Evolutionary conservation across 192 early-diverging fungal genomes (phyloP).

Genomic region (Linnemannia hyalina): DNA sequence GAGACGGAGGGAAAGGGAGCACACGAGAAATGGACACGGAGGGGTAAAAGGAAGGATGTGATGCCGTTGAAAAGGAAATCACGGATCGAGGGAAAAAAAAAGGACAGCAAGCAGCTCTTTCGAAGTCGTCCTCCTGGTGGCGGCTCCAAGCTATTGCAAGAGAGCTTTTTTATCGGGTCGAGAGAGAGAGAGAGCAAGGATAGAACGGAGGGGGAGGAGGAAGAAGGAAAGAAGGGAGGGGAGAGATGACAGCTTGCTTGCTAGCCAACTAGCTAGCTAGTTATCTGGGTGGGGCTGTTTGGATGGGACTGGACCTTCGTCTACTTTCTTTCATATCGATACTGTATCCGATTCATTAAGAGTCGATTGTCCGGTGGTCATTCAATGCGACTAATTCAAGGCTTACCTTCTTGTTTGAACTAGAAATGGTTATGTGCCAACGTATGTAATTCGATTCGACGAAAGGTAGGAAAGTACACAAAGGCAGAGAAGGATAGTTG

Average conservation of each 20-base stretch:
- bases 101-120: neutral
- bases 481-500: neutral
- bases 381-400: neutral
- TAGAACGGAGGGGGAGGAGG: neutral
- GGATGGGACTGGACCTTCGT: neutral
- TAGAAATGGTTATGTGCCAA: neutral
- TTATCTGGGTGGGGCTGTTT: neutral
- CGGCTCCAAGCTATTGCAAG: slow-evolving; percentile 5
- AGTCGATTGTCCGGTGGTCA: neutral
- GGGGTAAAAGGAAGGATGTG: neutral
- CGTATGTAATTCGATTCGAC: neutral
- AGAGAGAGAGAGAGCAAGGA: neutral
- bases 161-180: neutral
- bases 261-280: too few relatives aligned
- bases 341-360: neutral
- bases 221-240: neutral
- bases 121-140: slow-evolving; percentile 16
- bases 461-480: neutral
- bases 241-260: neutral
- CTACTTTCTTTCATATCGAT: neutral
- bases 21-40: slow-evolving; percentile 6
- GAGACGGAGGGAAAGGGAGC: slow-evolving; percentile 4
- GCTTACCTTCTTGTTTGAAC: neutral
- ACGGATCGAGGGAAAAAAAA: slow-evolving; percentile 22
- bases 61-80: slow-evolving; percentile 14